These are phyloP conservation scores for Metrosideros polymorpha DNA, from an alignment of 441 rosid genomes.

Conservation along the genomic window DNA sequence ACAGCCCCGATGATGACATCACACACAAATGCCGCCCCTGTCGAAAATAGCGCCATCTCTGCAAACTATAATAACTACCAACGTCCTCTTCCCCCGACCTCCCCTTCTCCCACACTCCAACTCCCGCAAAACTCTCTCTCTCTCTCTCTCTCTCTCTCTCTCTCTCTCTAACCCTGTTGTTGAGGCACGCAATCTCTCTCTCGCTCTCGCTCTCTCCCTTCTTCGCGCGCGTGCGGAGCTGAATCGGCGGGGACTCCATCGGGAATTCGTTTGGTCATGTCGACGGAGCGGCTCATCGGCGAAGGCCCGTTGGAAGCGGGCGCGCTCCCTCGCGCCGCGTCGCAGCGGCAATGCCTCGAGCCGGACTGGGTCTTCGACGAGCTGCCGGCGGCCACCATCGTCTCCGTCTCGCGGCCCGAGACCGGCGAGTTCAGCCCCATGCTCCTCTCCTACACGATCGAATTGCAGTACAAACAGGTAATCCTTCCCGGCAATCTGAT, in stretches of 20 bases:
- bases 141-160: background rate
- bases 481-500: background rate
- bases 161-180: background rate
- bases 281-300: conserved; percentile 47
- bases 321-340: background rate
- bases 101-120: background rate
- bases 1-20: background rate
- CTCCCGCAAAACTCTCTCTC: background rate
- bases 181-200: too few relatives aligned
- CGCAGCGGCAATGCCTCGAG: background rate
- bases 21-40: background rate
- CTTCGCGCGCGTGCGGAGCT: background rate
- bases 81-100: background rate
- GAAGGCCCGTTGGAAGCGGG: background rate
- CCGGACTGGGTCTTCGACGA: conserved; percentile 3
- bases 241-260: background rate
- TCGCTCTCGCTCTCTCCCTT: background rate
- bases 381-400: background rate
- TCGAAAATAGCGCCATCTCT: background rate
- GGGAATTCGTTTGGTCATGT: conserved; percentile 6
- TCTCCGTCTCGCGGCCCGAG: conserved; percentile 7
- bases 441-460: conserved; percentile 9
- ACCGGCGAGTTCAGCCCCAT: conserved; percentile 11
- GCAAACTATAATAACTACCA: background rate
- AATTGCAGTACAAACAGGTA: conserved; percentile 7